These are phyloP conservation scores for Quercus suber DNA, from an alignment of 306 rosid species.

Conservation along the genomic window DNA sequence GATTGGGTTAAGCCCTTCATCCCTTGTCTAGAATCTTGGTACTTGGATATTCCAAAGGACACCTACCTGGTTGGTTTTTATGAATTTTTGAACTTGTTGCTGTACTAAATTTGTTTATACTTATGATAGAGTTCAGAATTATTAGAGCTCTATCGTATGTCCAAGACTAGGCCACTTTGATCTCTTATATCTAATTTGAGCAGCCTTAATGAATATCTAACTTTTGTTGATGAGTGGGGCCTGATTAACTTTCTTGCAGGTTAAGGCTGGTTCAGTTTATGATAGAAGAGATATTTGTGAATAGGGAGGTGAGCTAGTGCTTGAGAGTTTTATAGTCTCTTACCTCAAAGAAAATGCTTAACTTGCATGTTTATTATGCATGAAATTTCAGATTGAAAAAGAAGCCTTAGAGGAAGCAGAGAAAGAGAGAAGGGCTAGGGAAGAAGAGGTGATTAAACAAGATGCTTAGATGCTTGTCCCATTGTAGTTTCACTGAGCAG, in stretches of 20 bases:
- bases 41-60: neutral
- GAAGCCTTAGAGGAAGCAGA: slow-evolving; percentile 96
- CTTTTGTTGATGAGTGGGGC: slow-evolving; percentile 19
- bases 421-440: slow-evolving; percentile 73
- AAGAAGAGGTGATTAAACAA: slow-evolving; percentile 55
- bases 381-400: slow-evolving; percentile 54
- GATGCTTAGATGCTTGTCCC: slow-evolving; percentile 17
- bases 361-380: slow-evolving; percentile 14
- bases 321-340: slow-evolving; percentile 17
- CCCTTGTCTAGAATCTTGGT: neutral
- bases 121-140: neutral
- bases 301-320: slow-evolving; percentile 59
- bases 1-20: neutral
- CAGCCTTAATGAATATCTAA: neutral
- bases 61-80: too few species aligned
- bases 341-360: slow-evolving; percentile 2
- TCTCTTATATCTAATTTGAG: neutral
- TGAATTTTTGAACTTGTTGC: too few species aligned
- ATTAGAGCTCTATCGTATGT: neutral
- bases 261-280: slow-evolving; percentile 89
- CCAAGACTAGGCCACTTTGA: neutral
- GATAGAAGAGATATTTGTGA: slow-evolving; percentile 69
- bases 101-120: too few species aligned
- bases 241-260: slow-evolving; percentile 42
- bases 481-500: slow-evolving; percentile 2